A percentile compares a stretch with the other conserved stretches of the same genome.
phyloP scores from a whole-genome alignment of 345 rosid species.

The Salix koriyanagi region DNA sequence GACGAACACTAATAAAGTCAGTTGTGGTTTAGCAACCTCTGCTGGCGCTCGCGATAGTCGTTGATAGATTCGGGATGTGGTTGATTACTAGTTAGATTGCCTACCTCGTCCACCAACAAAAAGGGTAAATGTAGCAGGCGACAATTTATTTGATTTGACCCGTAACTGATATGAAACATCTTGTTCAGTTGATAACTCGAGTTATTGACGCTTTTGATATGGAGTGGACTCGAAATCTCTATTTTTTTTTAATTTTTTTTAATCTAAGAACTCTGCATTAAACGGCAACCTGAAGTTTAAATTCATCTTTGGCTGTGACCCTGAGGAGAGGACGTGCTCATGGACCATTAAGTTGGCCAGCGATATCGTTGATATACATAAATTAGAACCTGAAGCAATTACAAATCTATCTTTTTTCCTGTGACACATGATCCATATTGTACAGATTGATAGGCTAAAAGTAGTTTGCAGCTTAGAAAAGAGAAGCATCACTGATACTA shows the following conservation, averaged over 20 bases:
- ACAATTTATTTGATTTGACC: too few species aligned
- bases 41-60: neutral
- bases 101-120: too few species aligned
- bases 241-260: too few species aligned
- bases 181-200: too few species aligned
- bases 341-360: neutral
- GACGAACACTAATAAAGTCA: neutral
- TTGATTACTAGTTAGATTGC: too few species aligned
- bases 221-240: neutral
- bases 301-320: neutral
- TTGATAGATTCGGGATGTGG: too few species aligned
- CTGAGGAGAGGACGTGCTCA: neutral
- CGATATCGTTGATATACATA: neutral
- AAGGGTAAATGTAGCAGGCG: too few species aligned
- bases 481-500: neutral
- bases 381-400: neutral
- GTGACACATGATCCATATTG: too few species aligned
- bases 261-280: too few species aligned
- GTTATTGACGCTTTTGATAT: neutral
- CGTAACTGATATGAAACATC: too few species aligned
- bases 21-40: neutral
- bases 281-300: too few species aligned
- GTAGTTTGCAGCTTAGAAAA: neutral
- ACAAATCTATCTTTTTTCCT: neutral
- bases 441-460: neutral